A percentile compares a stretch with the other conserved stretches of the same genome.
Evolutionary conservation across 192 early-diverging fungal genomes (phyloP).

Genomic region (Backusella circina): DNA sequence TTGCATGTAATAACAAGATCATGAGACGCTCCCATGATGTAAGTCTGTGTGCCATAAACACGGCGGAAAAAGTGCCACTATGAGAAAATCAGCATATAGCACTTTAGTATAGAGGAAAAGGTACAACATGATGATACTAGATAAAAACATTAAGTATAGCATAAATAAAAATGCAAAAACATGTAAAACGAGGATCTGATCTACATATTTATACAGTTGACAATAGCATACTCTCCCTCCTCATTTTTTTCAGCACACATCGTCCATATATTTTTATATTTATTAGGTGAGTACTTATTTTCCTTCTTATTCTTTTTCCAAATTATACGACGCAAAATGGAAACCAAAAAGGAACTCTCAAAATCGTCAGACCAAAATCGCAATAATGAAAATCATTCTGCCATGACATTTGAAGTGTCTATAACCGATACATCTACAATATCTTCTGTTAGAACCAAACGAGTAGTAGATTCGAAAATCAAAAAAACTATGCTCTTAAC

Average conservation of each 20-base stretch:
- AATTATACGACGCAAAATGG: not conserved
- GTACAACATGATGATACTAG: too few species aligned
- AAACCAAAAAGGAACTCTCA: not conserved
- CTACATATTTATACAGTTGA: not conserved
- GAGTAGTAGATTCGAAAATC: not conserved
- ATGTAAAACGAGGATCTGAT: not conserved
- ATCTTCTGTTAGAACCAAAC: not conserved
- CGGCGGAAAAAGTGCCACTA: too few species aligned
- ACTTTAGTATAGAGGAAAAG: too few species aligned
- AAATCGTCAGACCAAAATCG: too few species aligned
- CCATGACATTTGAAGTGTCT: not conserved
- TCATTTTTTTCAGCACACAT: not conserved
- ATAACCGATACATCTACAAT: not conserved
- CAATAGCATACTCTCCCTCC: not conserved
- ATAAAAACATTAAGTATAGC: too few species aligned
- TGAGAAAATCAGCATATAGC: too few species aligned
- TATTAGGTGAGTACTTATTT: not conserved
- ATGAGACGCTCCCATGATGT: too few species aligned
- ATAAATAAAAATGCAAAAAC: too few species aligned
- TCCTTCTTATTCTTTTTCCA: not conserved
- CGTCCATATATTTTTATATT: not conserved
- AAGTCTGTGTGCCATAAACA: too few species aligned
- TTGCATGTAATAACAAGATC: too few species aligned
- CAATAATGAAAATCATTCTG: not conserved
- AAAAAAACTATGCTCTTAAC: not conserved